Evolutionary conservation across 208 protist genomes (phyloP).

Genomic region (Crithidia fasciculata): DNA sequence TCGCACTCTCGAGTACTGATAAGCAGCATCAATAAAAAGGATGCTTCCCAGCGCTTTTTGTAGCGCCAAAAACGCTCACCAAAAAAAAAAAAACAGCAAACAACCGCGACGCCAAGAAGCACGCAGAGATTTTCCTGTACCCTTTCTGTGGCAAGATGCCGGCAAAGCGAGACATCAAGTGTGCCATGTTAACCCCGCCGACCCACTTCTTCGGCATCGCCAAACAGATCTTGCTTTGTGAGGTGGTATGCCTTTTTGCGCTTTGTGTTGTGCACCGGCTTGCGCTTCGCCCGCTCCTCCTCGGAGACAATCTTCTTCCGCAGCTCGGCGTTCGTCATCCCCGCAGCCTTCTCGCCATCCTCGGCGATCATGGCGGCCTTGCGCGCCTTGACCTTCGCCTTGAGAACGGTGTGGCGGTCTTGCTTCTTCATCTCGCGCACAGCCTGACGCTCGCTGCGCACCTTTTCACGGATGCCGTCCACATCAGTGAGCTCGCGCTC

Average conservation of each 20-base stretch:
- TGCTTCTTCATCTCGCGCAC: constrained; percentile 52
- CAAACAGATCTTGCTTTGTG: constrained; percentile 78
- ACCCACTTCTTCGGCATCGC: constrained; percentile 39
- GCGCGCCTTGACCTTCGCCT: constrained; percentile 34
- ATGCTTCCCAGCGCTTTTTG: no score
- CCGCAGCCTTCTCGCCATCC: constrained; percentile 27
- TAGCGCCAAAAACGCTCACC: no score
- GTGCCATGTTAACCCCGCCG: constrained; percentile 3
- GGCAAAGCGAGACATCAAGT: not conserved
- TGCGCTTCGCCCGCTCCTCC: constrained; percentile 42
- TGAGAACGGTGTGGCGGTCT: constrained; percentile 21
- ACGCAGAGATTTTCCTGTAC: no score
- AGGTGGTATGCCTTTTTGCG: constrained; percentile 88
- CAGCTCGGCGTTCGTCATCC: constrained; percentile 23
- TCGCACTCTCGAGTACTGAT: no score
- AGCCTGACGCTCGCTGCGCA: constrained; percentile 55
- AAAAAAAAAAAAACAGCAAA: no score
- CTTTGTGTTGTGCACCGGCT: constrained; percentile 70
- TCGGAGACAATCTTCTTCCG: constrained; percentile 46
- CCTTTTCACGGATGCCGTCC: constrained; percentile 62
- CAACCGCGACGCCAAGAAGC: no score
- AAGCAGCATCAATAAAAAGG: no score
- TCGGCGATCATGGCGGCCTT: constrained; percentile 19
- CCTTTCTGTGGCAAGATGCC: no score
- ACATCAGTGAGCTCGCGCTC: constrained; percentile 83